phyloP scores from a whole-genome alignment of 2,329 filamentous ascomycete species.

The Fusarium marasasianum region DNA sequence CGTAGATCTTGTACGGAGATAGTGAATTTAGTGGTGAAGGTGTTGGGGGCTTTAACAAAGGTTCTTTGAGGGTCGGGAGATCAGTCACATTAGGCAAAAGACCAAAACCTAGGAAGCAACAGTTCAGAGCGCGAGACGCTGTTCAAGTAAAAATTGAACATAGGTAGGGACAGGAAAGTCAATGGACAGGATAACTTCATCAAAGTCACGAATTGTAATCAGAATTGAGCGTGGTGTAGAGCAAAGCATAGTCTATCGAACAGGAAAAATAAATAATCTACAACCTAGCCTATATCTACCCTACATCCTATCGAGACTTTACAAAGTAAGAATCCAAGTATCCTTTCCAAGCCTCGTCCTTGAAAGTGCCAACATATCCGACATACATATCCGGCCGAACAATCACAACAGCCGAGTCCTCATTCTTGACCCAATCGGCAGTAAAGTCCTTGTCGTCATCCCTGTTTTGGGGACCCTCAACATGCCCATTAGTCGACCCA shows the following conservation, averaged over 20 bases:
- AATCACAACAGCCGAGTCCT: background rate
- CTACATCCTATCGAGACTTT: background rate
- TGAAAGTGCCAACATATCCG: conserved; percentile 6
- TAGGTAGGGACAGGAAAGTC: fast-evolving
- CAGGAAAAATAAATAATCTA: background rate
- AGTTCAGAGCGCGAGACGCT: fast-evolving
- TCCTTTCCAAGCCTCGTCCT: conserved; percentile 8
- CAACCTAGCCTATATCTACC: background rate
- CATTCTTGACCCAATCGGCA: conserved; percentile 4
- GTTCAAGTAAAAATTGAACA: fast-evolving
- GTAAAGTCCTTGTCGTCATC: background rate
- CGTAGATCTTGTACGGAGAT: background rate
- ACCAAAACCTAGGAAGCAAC: background rate
- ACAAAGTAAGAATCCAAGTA: conserved; percentile 5
- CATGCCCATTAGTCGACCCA: background rate
- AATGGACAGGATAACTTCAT: fast-evolving
- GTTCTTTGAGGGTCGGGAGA: no score
- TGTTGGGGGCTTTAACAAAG: fast-evolving
- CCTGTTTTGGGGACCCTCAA: background rate
- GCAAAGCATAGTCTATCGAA: background rate
- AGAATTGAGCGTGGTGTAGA: fast-evolving
- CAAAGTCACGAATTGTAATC: fast-evolving
- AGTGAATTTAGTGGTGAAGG: fast-evolving
- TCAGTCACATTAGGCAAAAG: fast-evolving
- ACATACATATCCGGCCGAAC: conserved; percentile 37